Percentiles rank a stretch among this genome's conserved stretches.
Evolutionary conservation across 345 rosid species (phyloP).

Genomic region (Stellera chamaejasme): DNA sequence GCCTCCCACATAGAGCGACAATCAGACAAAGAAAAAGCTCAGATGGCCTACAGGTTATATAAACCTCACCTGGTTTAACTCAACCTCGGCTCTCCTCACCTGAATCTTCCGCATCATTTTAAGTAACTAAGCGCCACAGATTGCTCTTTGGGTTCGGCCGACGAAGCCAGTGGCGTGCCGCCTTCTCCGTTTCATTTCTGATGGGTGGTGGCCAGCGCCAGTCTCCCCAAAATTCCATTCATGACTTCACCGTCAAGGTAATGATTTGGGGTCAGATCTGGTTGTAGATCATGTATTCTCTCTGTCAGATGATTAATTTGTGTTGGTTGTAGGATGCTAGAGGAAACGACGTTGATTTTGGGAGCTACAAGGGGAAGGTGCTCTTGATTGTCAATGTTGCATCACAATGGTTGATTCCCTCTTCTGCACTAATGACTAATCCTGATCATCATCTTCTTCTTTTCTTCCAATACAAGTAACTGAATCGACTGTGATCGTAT

Average conservation of each 20-base stretch:
- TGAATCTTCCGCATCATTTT: too few relatives aligned
- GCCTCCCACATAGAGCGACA: too few relatives aligned
- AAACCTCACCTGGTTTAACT: too few relatives aligned
- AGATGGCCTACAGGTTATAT: too few relatives aligned
- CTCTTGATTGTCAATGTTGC: constrained; percentile 87
- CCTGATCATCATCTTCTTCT: background rate
- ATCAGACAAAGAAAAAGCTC: too few relatives aligned
- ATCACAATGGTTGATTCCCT: constrained; percentile 54
- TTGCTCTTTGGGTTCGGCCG: too few relatives aligned
- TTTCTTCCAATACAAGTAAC: background rate
- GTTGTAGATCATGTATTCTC: background rate
- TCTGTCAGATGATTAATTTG: background rate
- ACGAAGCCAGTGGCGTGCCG: too few relatives aligned
- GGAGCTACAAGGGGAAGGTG: constrained; percentile 70
- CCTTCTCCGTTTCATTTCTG: constrained; percentile 21
- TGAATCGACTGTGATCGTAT: background rate
- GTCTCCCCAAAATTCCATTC: constrained; percentile 38
- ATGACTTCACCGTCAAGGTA: constrained; percentile 89
- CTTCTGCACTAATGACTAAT: background rate
- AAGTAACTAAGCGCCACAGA: too few relatives aligned
- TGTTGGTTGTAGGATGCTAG: constrained; percentile 45
- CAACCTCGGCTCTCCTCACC: too few relatives aligned
- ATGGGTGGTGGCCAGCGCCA: constrained; percentile 52
- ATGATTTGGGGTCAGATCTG: background rate
- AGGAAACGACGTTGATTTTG: constrained; percentile 58